Conservation (phyloP, 1,139 yeast species). For the Geotrichum phurueaensis region DNA sequence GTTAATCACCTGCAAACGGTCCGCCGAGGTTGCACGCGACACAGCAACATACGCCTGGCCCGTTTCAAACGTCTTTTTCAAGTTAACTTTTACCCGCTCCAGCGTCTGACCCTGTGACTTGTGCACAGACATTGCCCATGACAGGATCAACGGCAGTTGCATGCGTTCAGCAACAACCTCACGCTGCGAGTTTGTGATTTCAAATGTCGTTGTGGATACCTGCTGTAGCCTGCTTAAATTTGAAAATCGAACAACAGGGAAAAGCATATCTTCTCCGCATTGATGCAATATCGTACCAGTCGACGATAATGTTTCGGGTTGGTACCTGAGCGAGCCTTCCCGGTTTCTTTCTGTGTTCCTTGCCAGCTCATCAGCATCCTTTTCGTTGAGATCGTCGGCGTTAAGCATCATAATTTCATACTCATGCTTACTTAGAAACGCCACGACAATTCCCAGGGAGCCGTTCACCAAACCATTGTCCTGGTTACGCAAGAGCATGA, state of each 20-base stretch:
- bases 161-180: conserved; percentile 37
- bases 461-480: conserved; percentile 47
- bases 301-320: conserved; percentile 8
- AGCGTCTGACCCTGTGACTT: conserved; percentile 91
- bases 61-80: conserved; percentile 64
- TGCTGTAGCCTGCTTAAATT: background rate
- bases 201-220: conserved; percentile 2
- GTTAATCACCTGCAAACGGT: conserved; percentile 65
- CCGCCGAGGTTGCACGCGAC: conserved; percentile 77
- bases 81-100: conserved; percentile 68
- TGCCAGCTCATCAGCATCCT: conserved; percentile 1
- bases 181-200: conserved; percentile 17
- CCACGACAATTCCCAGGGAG: conserved; percentile 47
- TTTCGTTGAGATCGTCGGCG: background rate
- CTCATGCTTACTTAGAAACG: conserved; percentile 31
- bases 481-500: conserved; percentile 49
- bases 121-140: conserved; percentile 90
- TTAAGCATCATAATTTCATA: background rate
- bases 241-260: conserved; percentile 13
- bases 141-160: conserved; percentile 68
- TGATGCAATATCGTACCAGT: conserved; percentile 3
- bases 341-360: conserved; percentile 5
- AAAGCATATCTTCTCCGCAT: background rate
- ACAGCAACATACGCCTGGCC: conserved; percentile 91
- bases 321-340: background rate